phyloP scores from a whole-genome alignment of 768 basidiomycete genomes.

The Psilocybe cyanescens region DNA sequence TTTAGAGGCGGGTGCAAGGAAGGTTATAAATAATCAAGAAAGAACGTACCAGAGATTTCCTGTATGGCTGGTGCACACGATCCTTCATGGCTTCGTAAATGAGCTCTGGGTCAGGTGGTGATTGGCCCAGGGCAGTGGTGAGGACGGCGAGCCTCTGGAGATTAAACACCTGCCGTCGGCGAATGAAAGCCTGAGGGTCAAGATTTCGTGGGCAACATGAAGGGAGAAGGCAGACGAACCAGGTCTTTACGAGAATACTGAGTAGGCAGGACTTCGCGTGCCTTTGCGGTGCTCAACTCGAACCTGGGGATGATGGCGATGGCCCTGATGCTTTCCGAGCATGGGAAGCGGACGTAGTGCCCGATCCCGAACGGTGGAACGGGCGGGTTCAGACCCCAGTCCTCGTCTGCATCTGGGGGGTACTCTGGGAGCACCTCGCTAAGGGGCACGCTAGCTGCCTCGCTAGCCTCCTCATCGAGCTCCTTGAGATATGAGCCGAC shows the following conservation, averaged over 20 bases:
- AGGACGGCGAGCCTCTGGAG: constrained; percentile 95
- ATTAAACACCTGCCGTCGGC: constrained; percentile 82
- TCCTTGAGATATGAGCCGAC: constrained; percentile 95
- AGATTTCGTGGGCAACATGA: not conserved
- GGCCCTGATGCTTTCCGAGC: constrained; percentile 85
- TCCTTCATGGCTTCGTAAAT: constrained; percentile 99
- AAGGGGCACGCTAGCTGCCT: constrained; percentile 88
- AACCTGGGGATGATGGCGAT: constrained; percentile 95
- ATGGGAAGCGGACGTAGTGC: constrained; percentile 89
- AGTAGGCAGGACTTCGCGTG: constrained; percentile 85
- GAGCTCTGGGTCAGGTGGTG: constrained; percentile 92
- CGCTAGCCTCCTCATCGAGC: constrained; percentile 77
- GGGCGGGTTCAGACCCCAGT: constrained; percentile 91
- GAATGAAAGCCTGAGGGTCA: not conserved
- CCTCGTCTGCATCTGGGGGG: constrained; percentile 88
- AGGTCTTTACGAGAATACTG: constrained; percentile 89
- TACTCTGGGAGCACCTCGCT: constrained; percentile 97
- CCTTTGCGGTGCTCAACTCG: constrained; percentile 95
- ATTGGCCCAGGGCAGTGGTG: constrained; percentile 89
- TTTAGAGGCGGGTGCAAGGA: not conserved
- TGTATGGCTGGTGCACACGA: constrained; percentile 95
- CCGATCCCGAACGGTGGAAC: constrained; percentile 89
- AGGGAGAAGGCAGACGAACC: constrained; percentile 49
- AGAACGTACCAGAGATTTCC: constrained; percentile 73
- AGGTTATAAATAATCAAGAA: not conserved